Evolutionary conservation across 495 filamentous ascomycete genomes (phyloP), one percentile per base, ranked within the genome.

Genomic region (Aspergillus incahuasiensis): DNA sequence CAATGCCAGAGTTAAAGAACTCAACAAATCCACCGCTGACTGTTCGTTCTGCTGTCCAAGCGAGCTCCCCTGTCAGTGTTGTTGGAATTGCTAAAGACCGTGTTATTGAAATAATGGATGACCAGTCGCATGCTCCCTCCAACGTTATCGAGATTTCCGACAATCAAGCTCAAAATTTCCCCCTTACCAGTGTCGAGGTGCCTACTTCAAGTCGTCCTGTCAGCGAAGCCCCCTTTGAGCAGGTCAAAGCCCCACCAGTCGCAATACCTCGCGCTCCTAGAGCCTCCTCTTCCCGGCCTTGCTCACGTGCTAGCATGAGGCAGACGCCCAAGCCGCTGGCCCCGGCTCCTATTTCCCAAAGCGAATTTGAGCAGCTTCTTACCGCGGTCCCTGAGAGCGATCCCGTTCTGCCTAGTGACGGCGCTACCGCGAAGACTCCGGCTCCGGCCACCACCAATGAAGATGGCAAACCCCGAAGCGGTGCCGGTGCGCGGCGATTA

Each of bases 351-450:
- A 64, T 70, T 28, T 67, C 70, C n/a, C 66, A 71, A 44, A 73
- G 58, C 45, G 68, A 72, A 35, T 24, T 71, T 20, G 60, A 68
- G 35, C 70, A 71, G 30, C 53, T 68, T 8, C 60, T 69, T 30
- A 75, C 73, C 16, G 57, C 70, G n/a, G 62, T 82, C 18, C 77
- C 82, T 3, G 78, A 79, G 0, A 86, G 82, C 54, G 84, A 87
- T 54, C 81, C 83, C 3, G 60, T 78, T 42, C 57, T 74, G 24
- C 78, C 81, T 68, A 73, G 71, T 53, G 74, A 75, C 57, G 60
- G 67, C 35, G 55, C 61, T n/a, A 48, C 63, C n/a, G 71, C 61
- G 12, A 74, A 74, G 34, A 68, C 69, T 5, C 65, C 73, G 16
- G 57, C 63, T 28, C 61, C 67, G 0, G 61, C 63, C 22, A 53